Evolutionary conservation across 2,329 filamentous ascomycete species (phyloP), one percentile per base, ranked within the genome.

Genomic region (Alternaria triticimaculans): DNA sequence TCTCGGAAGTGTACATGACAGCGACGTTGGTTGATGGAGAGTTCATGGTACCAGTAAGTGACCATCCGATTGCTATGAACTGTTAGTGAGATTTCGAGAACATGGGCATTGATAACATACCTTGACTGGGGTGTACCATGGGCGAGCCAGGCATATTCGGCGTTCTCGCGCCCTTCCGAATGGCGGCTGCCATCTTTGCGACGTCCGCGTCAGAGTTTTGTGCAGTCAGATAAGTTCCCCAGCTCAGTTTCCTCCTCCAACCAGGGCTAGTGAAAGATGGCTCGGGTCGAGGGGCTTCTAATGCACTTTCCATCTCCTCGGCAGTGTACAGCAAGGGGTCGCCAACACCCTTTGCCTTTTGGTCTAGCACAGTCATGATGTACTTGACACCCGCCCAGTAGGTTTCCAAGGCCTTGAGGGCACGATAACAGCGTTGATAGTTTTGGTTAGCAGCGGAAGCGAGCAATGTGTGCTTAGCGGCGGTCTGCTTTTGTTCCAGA

Each of bases 331-430:
- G 76, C 14, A 89, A 77, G 3, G 87, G 93, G 72, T 97, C 93
- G 80, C 90, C 92, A 41, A 95, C 92, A 1, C 93, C 93, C 76
- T 95, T 93, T 14, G 92, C 89, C 77, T 96, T 96, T 71, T 96
- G 93, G 71, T 96, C 92, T 11, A 97, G 82, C 0, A 93, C 92
- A 0, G 92, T 95, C 41, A 97, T 82, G 43, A 97, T 96, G 76
- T 97, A 97, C 61, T 92, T 90, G 25, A 93, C 90, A 8, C 93
- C 93, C 37, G 91, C 91, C 93, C 93, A 97, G 75, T 96, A 96
- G 1, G 87, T 86, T 69, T 96, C 89, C n/a, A 96, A 83, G 49
- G 92, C 89, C 70, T 94, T 89, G 11, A 97, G 80, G 0, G 92
- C 92, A 74, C 93, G 92, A 77, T 96, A 95, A 76, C 93, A 97